phyloP scores from a whole-genome alignment of 2,329 filamentous ascomycete genomes.

The Sporothrix sp. region DNA sequence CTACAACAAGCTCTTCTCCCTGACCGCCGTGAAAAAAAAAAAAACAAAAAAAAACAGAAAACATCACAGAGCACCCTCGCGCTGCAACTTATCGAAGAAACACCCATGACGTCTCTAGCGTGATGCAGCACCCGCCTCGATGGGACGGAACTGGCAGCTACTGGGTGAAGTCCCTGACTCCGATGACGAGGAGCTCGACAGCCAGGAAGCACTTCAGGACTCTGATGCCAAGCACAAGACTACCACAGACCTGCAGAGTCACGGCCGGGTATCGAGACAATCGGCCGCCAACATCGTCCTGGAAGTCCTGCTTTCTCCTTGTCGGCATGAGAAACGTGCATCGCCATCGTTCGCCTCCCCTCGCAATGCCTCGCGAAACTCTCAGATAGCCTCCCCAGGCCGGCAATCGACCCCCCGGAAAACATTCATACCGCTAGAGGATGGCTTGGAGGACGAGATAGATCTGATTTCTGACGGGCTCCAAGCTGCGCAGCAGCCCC shows the following conservation, averaged over 20 bases:
- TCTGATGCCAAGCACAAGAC: neutral
- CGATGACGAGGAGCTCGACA: conserved; percentile 34
- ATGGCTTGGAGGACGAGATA: conserved; percentile 15
- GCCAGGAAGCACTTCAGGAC: conserved; percentile 18
- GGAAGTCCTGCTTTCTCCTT: neutral
- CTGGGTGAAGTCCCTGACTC: conserved; percentile 36
- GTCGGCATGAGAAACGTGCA: neutral
- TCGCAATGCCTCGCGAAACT: neutral
- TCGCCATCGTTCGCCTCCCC: neutral
- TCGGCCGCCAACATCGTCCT: too few species aligned
- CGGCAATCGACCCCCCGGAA: neutral
- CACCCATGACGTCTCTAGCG: conserved; percentile 1
- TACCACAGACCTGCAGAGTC: neutral
- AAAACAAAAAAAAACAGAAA: neutral
- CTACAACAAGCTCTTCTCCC: neutral
- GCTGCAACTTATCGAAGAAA: neutral
- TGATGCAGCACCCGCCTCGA: conserved; percentile 26
- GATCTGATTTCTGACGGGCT: conserved; percentile 10
- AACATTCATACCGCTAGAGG: neutral
- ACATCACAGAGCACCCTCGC: neutral
- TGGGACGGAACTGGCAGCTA: conserved; percentile 34
- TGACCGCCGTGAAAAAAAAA: neutral
- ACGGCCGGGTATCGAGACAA: neutral
- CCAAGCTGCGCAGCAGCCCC: neutral
- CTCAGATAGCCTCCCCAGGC: neutral